Conservation (phyloP, 305 asterid species). For the Solanum chacoense region DNA sequence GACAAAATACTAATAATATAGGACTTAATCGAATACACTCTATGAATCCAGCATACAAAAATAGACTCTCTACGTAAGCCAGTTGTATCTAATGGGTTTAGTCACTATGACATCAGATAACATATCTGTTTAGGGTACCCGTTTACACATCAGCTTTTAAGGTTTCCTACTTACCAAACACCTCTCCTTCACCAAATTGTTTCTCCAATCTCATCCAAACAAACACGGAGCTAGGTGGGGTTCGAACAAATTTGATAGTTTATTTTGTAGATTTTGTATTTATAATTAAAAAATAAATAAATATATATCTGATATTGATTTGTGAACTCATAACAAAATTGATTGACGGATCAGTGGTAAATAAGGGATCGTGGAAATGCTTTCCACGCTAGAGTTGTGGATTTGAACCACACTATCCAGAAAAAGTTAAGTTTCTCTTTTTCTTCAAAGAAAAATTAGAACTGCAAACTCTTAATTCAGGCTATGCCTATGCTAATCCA, state of each 20-base stretch:
- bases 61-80: not conserved
- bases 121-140: not conserved
- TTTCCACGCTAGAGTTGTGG: not conserved
- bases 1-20: not conserved
- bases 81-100: not conserved
- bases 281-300: no score
- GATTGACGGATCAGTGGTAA: no score
- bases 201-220: not conserved
- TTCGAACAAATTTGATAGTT: no score
- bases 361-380: not conserved
- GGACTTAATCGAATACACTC: not conserved
- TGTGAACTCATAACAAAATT: not conserved
- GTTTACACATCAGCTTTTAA: not conserved
- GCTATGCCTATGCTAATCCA: not conserved
- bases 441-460: no score
- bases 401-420: not conserved
- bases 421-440: not conserved
- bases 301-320: no score
- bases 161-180: not conserved
- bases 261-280: no score
- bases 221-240: not conserved
- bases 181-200: not conserved
- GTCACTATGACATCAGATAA: not conserved
- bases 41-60: not conserved
- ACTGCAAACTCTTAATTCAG: not conserved